These are phyloP conservation scores for Erigeron canadensis DNA, from an alignment of 129 eudicot species.

Conservation along the genomic window DNA sequence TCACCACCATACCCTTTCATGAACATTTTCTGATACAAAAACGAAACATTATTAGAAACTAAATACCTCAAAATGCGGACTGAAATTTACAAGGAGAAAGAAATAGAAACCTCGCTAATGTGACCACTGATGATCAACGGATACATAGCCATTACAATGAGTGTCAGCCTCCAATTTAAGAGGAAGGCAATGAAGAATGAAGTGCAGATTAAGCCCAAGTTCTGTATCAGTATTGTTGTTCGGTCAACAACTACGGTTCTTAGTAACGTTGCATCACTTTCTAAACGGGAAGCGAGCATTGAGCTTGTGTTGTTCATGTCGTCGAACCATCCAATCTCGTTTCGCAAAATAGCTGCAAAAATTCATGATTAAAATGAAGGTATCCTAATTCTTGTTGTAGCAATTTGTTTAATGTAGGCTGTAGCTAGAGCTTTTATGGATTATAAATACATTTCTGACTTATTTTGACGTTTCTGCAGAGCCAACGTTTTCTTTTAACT, in stretches of 20 bases:
- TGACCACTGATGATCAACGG: constrained; percentile 94
- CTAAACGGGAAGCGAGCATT: constrained; percentile 92
- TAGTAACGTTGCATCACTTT: constrained; percentile 88
- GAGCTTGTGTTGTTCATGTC: constrained; percentile 85
- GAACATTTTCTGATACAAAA: constrained; percentile 80
- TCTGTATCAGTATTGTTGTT: constrained; percentile 77
- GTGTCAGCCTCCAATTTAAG: constrained; percentile 90
- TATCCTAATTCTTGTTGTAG: background rate
- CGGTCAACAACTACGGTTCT: constrained; percentile 87
- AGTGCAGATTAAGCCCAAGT: constrained; percentile 77
- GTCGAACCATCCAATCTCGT: constrained; percentile 97
- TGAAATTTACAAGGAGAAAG: constrained; percentile 5
- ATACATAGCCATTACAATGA: constrained; percentile 84
- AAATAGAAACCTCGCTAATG: constrained; percentile 76
- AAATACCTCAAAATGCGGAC: background rate
- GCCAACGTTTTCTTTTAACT: no score
- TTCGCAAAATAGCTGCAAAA: constrained; percentile 85
- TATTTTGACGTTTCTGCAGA: background rate
- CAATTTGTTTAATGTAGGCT: background rate
- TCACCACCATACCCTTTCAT: constrained; percentile 97
- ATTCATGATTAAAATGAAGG: background rate
- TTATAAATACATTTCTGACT: no score
- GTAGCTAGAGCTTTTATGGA: background rate
- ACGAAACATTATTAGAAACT: constrained; percentile 6
- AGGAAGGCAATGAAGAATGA: constrained; percentile 89